Percentiles rank a stretch among this genome's conserved stretches.
Evolutionary conservation across 306 rosid species (phyloP).

Genomic region (Cucumis cinereus): DNA sequence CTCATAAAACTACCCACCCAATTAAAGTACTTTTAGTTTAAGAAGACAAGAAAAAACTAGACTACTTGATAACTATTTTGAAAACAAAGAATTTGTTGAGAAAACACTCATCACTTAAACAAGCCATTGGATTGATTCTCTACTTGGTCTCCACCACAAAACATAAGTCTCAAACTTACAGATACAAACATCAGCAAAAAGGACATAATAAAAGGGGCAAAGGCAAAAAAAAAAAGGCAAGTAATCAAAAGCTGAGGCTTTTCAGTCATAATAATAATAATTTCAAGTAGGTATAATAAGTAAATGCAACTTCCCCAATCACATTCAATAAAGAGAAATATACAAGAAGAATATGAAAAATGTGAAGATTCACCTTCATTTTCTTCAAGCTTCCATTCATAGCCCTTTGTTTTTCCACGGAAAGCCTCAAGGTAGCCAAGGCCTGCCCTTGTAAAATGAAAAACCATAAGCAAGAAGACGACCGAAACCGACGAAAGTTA

Average conservation of each 20-base stretch:
- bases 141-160: not conserved
- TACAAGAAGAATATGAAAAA: not conserved
- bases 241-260: not conserved
- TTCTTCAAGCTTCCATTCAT: constrained; percentile 51
- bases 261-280: not conserved
- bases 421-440: constrained; percentile 35
- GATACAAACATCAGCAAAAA: not conserved
- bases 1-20: not conserved
- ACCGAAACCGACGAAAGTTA: not conserved
- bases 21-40: not conserved
- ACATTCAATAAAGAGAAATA: not conserved
- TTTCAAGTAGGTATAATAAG: not conserved
- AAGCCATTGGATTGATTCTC: not conserved
- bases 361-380: constrained; percentile 41
- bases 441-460: constrained; percentile 33
- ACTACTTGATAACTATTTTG: not conserved
- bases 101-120: not conserved
- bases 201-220: not conserved
- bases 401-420: constrained; percentile 46
- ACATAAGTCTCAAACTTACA: not conserved
- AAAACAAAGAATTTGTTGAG: not conserved
- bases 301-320: not conserved
- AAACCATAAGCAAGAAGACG: not conserved
- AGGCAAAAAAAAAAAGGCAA: not conserved
- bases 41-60: no score